Evolutionary conservation across 2,329 filamentous ascomycete genomes (phyloP), one percentile per base, ranked within the genome.

Genomic region (Alternaria rosae): DNA sequence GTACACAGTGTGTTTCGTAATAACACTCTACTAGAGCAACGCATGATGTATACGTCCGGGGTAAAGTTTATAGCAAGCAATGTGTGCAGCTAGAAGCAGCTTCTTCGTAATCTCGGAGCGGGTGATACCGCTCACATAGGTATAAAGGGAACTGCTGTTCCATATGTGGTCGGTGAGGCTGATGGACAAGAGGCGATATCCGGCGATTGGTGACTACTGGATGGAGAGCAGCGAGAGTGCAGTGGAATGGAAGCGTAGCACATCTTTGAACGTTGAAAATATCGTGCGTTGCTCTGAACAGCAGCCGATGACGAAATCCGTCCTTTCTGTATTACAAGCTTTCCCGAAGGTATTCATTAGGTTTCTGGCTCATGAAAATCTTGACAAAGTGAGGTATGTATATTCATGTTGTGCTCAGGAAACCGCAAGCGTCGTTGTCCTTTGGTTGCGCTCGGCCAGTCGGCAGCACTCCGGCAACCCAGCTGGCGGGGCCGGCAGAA

Each of bases 391-490:
- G 6, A 8, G 32, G 1, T 35, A 2, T 35, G 26, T 30, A 48
- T 48, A 6, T 10, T 13, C 12, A 17, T 8, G 3, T 17, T 48
- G 10, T 48, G 26, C 11, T 48, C 11, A 26, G 12, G 45, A 20
- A 20, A 42, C 25, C 25, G 26, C 25, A 43, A 55, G 51, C 51
- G 25, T 35, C 42, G 53, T 54, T 52, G 38, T 47, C 52, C 51
- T 42, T 15, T 32, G 35, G 9, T 51, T 35, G 48, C 32, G 26
- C 54, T 28, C 43, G 43, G 28, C 30, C 54, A 41, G 15, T 45
- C 15, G 53, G 30, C 28, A 21, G 26, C 51, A 26, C 20, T 23
- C 35, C 26, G 32, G 35, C 13, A 43, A 32, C 9, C 6, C 21
- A 26, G 15, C 9, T 21, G 12, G 44, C 6, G 2, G n/a, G 25